Conservation (phyloP, 805 yeast genomes). For the Nakazawaea populi region DNA sequence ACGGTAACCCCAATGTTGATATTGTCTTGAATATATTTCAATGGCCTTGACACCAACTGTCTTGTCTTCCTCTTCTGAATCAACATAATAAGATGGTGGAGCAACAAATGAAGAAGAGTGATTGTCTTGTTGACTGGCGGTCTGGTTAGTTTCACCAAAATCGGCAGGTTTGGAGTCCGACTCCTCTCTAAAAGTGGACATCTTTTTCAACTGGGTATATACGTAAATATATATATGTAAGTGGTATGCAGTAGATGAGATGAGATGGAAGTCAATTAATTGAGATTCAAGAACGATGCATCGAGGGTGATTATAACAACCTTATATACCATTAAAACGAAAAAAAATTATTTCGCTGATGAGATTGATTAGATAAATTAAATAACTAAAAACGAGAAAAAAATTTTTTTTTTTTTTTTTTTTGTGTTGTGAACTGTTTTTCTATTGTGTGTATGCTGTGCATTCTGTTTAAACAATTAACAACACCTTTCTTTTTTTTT, state of each 20-base stretch:
- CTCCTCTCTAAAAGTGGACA: not conserved
- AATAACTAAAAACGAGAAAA: too few relatives aligned
- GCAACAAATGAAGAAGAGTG: not conserved
- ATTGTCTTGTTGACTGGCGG: not conserved
- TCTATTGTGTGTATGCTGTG: not conserved
- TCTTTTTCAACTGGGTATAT: not conserved
- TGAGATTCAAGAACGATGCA: too few relatives aligned
- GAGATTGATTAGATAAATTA: not conserved
- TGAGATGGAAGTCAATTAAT: too few relatives aligned
- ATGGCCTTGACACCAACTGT: constrained; percentile 51
- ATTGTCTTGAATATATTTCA: constrained; percentile 49
- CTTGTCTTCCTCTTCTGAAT: constrained; percentile 14
- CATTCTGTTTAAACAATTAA: too few relatives aligned
- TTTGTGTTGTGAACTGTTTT: not conserved
- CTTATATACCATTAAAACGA: too few relatives aligned
- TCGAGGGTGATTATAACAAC: too few relatives aligned
- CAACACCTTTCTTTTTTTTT: too few relatives aligned
- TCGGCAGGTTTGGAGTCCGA: too few relatives aligned
- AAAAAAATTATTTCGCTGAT: not conserved
- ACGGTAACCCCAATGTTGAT: constrained; percentile 29
- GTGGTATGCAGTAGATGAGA: too few relatives aligned
- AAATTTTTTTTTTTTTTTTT: too few relatives aligned
- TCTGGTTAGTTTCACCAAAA: too few relatives aligned
- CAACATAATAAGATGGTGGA: not conserved
- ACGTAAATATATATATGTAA: too few relatives aligned